Percentiles rank a stretch among this genome's conserved stretches.
phyloP scores from a whole-genome alignment of 306 rosid species.

The Cicer judaicum region DNA sequence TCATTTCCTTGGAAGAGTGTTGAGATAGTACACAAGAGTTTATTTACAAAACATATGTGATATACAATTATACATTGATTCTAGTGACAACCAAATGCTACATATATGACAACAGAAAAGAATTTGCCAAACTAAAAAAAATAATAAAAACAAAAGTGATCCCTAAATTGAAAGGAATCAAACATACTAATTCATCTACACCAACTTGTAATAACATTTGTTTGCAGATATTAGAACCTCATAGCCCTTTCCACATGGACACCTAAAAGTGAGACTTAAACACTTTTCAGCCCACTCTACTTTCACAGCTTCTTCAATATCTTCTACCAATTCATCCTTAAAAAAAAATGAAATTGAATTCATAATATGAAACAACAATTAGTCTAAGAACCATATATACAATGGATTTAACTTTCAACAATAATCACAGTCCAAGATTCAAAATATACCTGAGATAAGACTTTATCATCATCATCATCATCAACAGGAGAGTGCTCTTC shows the following conservation, averaged over 20 bases:
- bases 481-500: conserved; percentile 22
- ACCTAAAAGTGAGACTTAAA: conserved; percentile 52
- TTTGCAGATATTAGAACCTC: conserved; percentile 59
- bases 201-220: conserved; percentile 67
- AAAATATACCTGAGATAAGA: conserved; percentile 42
- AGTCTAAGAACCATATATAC: not conserved
- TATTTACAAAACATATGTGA: conserved; percentile 18
- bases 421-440: not conserved
- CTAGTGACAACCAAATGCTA: conserved; percentile 17
- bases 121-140: not conserved
- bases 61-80: not conserved
- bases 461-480: conserved; percentile 4
- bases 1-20: conserved; percentile 18
- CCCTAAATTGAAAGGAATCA: not conserved
- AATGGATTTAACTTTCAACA: not conserved
- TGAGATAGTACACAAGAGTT: conserved; percentile 23
- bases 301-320: conserved; percentile 53
- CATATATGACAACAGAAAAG: not conserved
- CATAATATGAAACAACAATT: not conserved
- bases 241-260: conserved; percentile 65
- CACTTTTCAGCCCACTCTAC: conserved; percentile 61
- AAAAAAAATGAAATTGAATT: conserved; percentile 12
- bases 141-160: conserved; percentile 21
- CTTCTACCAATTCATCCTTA: conserved; percentile 45
- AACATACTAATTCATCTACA: conserved; percentile 38